phyloP scores from a whole-genome alignment of 2,329 filamentous ascomycete genomes.

The Cordyceps cicadae region DNA sequence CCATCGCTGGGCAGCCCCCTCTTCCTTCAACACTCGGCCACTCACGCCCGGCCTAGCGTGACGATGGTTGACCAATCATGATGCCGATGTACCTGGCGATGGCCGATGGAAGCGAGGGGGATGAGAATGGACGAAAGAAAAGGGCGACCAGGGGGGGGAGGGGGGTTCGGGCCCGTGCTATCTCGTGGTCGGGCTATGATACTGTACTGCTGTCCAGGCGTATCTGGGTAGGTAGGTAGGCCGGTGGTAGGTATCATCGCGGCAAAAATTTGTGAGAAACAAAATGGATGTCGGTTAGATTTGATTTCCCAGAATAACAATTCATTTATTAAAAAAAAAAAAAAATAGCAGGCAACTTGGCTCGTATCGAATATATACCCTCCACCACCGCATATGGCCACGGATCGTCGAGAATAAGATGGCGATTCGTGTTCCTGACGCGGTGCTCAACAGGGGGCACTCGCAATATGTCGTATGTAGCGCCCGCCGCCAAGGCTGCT shows the following conservation, averaged over 20 bases:
- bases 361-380: background rate
- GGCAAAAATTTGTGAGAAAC: background rate
- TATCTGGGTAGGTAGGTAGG: background rate
- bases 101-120: background rate
- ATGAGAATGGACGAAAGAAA: background rate
- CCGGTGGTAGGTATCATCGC: too few species aligned
- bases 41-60: background rate
- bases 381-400: background rate
- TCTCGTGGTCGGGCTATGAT: background rate
- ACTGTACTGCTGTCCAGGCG: background rate
- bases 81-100: background rate
- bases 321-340: background rate
- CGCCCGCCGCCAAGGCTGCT: background rate
- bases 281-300: background rate
- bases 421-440: background rate
- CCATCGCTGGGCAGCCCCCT: background rate
- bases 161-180: background rate
- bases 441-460: background rate
- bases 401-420: background rate
- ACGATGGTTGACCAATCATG: conserved; percentile 2
- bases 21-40: background rate
- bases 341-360: background rate
- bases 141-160: background rate
- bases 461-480: background rate
- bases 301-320: background rate